Evolutionary conservation across 2,329 filamentous ascomycete genomes (phyloP).

Genomic region (Trichoderma sp.): DNA sequence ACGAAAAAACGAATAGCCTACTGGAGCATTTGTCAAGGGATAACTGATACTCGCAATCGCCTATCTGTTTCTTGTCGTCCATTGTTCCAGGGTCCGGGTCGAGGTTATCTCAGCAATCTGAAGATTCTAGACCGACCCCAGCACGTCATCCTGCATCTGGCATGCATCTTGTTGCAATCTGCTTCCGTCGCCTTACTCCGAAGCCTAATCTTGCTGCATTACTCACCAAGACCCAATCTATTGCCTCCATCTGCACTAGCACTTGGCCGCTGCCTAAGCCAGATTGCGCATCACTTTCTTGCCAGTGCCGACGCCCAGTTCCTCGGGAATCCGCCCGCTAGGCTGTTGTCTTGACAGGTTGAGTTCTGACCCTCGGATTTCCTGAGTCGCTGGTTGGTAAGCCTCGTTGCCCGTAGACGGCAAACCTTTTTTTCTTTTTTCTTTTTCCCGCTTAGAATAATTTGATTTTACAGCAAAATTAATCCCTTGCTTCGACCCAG

Average conservation of each 20-base stretch:
- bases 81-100: not conserved
- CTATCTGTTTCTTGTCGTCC: not conserved
- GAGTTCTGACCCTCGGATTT: not conserved
- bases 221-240: not conserved
- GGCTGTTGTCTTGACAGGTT: not conserved
- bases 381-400: not conserved
- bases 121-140: not conserved
- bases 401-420: not conserved
- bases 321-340: not conserved
- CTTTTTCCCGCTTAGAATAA: not conserved
- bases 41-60: not conserved
- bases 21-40: not conserved
- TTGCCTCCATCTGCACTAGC: not conserved
- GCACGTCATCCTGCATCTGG: conserved; percentile 7
- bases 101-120: not conserved
- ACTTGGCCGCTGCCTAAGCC: not conserved
- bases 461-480: not conserved
- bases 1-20: not conserved
- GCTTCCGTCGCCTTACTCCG: not conserved
- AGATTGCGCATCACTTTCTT: not conserved
- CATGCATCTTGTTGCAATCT: not conserved
- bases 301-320: not conserved
- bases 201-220: not conserved
- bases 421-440: not conserved
- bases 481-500: not conserved